These are phyloP conservation scores for Dinochytrium kinnereticum DNA, from an alignment of 371 early-diverging fungal species.

Conservation along the genomic window DNA sequence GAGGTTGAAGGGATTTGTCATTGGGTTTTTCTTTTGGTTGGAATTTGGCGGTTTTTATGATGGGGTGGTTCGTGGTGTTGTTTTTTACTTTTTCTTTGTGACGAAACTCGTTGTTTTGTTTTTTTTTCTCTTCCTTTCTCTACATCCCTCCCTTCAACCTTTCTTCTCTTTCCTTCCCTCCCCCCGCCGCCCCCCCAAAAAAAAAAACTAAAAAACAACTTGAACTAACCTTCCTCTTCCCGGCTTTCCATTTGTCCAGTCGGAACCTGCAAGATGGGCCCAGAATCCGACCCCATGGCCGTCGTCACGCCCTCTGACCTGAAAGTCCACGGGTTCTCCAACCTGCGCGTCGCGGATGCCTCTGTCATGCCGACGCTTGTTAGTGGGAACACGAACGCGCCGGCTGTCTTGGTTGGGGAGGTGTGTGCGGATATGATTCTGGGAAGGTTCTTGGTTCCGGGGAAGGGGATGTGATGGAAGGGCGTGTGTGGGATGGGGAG, in stretches of 20 bases:
- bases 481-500: too few species aligned
- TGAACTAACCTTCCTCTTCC: too few species aligned
- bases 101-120: too few species aligned
- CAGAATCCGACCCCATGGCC: neutral
- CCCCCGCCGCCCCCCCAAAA: neutral
- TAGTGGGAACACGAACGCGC: constrained; percentile 35
- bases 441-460: constrained; percentile 7
- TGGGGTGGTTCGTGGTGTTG: neutral
- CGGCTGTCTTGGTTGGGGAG: constrained; percentile 31
- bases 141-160: neutral
- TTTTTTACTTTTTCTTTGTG: neutral
- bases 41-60: too few species aligned
- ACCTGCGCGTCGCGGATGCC: constrained; percentile 33
- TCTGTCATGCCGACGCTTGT: constrained; percentile 34
- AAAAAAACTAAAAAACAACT: too few species aligned
- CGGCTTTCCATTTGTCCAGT: constrained; percentile 1
- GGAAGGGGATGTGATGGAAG: too few species aligned
- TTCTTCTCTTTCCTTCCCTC: neutral
- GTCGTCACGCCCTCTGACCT: constrained; percentile 19
- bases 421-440: constrained; percentile 28
- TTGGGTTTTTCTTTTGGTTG: too few species aligned
- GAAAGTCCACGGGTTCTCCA: constrained; percentile 26
- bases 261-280: constrained; percentile 53
- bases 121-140: neutral
- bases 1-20: too few species aligned